Base-by-base conservation (phyloP, 2,329 filamentous ascomycete species). In the Teratosphaeriaceae sp. region DNA sequence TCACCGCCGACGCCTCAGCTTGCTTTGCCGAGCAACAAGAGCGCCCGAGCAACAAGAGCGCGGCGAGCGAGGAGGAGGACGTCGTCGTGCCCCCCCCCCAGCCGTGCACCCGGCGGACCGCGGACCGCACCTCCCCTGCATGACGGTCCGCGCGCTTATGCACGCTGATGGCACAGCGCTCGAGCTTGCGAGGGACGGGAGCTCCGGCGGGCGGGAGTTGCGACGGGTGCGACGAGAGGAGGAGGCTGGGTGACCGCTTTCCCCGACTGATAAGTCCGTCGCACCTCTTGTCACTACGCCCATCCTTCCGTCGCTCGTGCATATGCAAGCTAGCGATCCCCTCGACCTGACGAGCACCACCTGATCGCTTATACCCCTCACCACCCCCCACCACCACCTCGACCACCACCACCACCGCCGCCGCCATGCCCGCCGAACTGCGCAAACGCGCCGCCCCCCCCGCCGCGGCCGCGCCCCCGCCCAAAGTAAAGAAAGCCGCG, bases 371-470 rank as follows among this genome's bases (percentile, higher is more conserved):
- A n/a, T n/a, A n/a, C n/a, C n/a, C n/a, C n/a, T n/a, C n/a, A n/a
- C n/a, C 27, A 13, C 27, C 13, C 12, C 4, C 5, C 27, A 5
- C 27, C 27, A 30, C 15, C 12, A n/a, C 5, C 13, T n/a, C n/a
- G n/a, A n/a, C 9, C n/a, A n/a, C n/a, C n/a, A n/a, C n/a, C n/a
- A n/a, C n/a, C n/a, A 21, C 16, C 12, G 6, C 34, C 6, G 7
- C 7, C 16, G 20, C 15, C 23, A 38, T 38, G 35, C 35, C 35
- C 9, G 76, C 79, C 49, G 78, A 80, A 64, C 70, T 82, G 38
- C 73, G 78, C 60, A 82, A 82, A 65, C 75, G 78, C 61, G 78
- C 79, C 61, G 72, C 75, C 37, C 71, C n/a, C n/a, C n/a, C 73
- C 31, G 69, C 71, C 21, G 66, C 73, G 31, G 68, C 71, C 21